Evolutionary conservation across 768 basidiomycete genomes (phyloP).

Genomic region (Hemileccinum impolitum): DNA sequence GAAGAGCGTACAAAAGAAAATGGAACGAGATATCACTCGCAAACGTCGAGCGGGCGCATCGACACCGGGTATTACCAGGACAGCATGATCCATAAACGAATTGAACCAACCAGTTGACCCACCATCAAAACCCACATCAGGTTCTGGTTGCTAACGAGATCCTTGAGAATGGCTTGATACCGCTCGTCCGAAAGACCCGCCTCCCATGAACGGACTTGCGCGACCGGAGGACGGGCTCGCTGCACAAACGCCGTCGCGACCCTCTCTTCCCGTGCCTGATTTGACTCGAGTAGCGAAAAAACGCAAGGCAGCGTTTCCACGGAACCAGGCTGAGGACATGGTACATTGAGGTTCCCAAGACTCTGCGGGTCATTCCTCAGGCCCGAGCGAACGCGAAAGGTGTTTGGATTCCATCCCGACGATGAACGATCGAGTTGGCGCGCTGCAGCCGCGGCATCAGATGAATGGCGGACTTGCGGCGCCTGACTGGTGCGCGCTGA

Average conservation of each 20-base stretch:
- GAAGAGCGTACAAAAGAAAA: too few relatives aligned
- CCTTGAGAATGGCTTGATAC: too few relatives aligned
- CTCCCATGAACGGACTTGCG: constrained; percentile 1
- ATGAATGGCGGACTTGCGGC: neutral
- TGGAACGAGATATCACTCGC: too few relatives aligned
- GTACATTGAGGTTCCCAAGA: neutral
- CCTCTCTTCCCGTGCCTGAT: constrained; percentile 10
- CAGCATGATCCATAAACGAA: too few relatives aligned
- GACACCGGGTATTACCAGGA: too few relatives aligned
- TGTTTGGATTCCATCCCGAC: neutral
- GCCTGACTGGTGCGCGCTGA: neutral
- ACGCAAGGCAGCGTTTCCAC: neutral
- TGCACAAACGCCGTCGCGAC: neutral
- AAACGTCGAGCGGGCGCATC: too few relatives aligned
- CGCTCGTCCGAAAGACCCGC: too few relatives aligned
- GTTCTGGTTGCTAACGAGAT: too few relatives aligned
- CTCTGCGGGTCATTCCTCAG: neutral
- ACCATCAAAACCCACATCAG: too few relatives aligned
- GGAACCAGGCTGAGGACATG: neutral
- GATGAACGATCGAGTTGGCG: neutral
- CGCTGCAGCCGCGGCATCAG: neutral
- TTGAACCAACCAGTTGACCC: too few relatives aligned
- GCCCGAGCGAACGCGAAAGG: neutral
- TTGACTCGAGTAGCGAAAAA: neutral
- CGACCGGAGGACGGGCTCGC: neutral